Evolutionary conservation across 139 green algal species (phyloP).

Genomic region (Tetraselmis striata): DNA sequence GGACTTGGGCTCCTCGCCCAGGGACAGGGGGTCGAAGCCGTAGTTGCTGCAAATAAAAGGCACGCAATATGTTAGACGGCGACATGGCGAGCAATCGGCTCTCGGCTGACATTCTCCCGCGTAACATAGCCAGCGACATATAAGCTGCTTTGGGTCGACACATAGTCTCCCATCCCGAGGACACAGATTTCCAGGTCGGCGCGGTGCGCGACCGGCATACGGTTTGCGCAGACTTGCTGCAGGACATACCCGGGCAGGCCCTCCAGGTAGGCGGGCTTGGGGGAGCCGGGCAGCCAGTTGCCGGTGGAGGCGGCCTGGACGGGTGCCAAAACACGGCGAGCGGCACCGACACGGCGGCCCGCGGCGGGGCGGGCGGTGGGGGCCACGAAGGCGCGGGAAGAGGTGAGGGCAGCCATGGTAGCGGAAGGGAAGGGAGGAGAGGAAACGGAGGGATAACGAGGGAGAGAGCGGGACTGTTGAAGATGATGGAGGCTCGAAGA

Average conservation of each 20-base stretch:
- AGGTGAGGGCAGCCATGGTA: background rate
- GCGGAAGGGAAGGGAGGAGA: slow-evolving; percentile 23
- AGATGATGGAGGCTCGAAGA: background rate
- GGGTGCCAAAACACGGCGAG: slow-evolving; percentile 15
- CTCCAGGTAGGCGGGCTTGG: slow-evolving; percentile 63
- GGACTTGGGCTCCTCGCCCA: slow-evolving; percentile 34
- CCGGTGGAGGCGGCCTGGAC: slow-evolving; percentile 28
- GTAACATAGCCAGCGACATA: no score
- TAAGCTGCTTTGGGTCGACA: no score
- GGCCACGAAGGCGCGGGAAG: background rate
- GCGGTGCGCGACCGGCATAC: no score
- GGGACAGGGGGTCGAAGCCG: slow-evolving; percentile 74
- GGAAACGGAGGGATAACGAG: background rate
- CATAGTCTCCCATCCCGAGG: no score
- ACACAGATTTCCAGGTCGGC: no score
- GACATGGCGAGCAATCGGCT: no score
- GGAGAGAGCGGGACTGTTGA: background rate
- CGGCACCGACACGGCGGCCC: background rate
- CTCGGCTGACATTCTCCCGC: no score
- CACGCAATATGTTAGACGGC: no score
- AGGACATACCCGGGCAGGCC: slow-evolving; percentile 44
- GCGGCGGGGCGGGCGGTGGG: background rate
- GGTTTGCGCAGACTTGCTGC: no score
- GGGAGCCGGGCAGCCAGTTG: slow-evolving; percentile 62
- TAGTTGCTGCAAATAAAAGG: no score